A percentile compares a stretch with the other conserved stretches of the same genome.
phyloP scores from a whole-genome alignment of 805 yeast genomes.

The Candida broadrunensis region DNA sequence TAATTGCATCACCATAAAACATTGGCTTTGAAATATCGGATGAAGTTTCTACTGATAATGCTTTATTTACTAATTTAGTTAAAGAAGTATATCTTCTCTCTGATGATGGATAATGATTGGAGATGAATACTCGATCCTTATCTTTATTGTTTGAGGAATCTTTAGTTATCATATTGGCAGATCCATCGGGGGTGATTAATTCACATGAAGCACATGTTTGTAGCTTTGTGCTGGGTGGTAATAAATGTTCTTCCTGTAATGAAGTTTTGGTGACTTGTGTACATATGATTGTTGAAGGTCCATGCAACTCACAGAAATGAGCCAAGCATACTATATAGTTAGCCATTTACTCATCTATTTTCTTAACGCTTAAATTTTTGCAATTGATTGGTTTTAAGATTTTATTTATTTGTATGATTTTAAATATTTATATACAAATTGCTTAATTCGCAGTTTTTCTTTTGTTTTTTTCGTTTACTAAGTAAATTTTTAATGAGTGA shows the following conservation, averaged over 20 bases:
- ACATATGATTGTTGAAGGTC: conserved; percentile 64
- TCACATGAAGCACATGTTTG: conserved; percentile 62
- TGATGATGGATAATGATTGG: conserved; percentile 60
- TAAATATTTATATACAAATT: too few relatives aligned
- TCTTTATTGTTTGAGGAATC: conserved; percentile 21
- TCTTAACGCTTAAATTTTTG: too few relatives aligned
- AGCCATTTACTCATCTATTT: conserved; percentile 15
- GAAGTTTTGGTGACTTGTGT: conserved; percentile 43
- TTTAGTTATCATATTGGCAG: conserved; percentile 13
- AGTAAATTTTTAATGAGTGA: too few relatives aligned
- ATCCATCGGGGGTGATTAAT: conserved; percentile 45
- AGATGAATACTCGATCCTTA: conserved; percentile 29
- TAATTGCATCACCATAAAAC: conserved; percentile 58
- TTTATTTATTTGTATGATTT: too few relatives aligned
- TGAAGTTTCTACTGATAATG: conserved; percentile 65
- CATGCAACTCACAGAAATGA: conserved; percentile 78
- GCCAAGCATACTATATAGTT: conserved; percentile 55
- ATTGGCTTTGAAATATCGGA: conserved; percentile 58
- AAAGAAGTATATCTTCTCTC: conserved; percentile 49
- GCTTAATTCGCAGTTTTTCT: too few relatives aligned
- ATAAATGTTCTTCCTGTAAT: conserved; percentile 17
- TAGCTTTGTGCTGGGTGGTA: conserved; percentile 40
- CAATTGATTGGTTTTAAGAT: too few relatives aligned
- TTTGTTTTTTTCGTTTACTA: too few relatives aligned
- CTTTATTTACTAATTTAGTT: conserved; percentile 58